A percentile compares a stretch with the other conserved stretches of the same genome.
Evolutionary conservation across 352 stramenopile species (phyloP).

Genomic region (Globisporangium spiculum): DNA sequence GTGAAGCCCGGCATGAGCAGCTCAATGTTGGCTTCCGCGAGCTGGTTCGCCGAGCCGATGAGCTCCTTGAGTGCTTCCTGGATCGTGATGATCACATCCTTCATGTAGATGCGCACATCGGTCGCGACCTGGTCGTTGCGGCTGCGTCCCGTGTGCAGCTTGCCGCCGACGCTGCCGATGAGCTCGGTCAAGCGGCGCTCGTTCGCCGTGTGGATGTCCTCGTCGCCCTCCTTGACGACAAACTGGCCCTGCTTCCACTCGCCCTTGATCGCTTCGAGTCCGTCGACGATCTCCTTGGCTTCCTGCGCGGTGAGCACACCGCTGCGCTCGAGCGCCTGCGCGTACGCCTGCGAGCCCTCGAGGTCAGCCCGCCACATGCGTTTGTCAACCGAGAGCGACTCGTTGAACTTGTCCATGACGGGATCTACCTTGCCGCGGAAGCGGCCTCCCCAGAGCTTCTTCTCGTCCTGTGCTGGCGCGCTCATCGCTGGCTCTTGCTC

Average conservation of each 20-base stretch:
- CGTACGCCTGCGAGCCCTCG: constrained; percentile 95
- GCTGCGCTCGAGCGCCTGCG: constrained; percentile 83
- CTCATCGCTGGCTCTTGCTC: constrained; percentile 20
- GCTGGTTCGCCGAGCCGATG: constrained; percentile 82
- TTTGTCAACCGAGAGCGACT: constrained; percentile 96
- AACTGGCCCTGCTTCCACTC: constrained; percentile 89
- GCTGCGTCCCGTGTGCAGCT: constrained; percentile 95
- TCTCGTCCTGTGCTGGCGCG: constrained; percentile 35
- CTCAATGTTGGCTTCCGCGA: constrained; percentile 92
- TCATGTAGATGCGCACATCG: constrained; percentile 95
- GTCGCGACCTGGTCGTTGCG: constrained; percentile 99
- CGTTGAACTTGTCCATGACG: constrained; percentile 99
- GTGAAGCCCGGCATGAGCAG: constrained; percentile 99
- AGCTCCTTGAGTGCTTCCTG: constrained; percentile 90
- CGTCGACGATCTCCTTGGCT: constrained; percentile 75
- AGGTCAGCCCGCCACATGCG: constrained; percentile 97
- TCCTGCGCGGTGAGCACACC: constrained; percentile 94
- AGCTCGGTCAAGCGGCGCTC: constrained; percentile 97
- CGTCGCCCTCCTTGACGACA: constrained; percentile 91
- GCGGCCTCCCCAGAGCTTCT: constrained; percentile 90
- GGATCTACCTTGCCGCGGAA: constrained; percentile 96
- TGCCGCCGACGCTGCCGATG: constrained; percentile 94
- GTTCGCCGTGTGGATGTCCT: constrained; percentile 99
- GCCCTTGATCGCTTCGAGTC: constrained; percentile 80
- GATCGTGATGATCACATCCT: constrained; percentile 58